Conservation (phyloP, 2,329 filamentous ascomycete genomes). For the Pestalotiopsis sp. region DNA sequence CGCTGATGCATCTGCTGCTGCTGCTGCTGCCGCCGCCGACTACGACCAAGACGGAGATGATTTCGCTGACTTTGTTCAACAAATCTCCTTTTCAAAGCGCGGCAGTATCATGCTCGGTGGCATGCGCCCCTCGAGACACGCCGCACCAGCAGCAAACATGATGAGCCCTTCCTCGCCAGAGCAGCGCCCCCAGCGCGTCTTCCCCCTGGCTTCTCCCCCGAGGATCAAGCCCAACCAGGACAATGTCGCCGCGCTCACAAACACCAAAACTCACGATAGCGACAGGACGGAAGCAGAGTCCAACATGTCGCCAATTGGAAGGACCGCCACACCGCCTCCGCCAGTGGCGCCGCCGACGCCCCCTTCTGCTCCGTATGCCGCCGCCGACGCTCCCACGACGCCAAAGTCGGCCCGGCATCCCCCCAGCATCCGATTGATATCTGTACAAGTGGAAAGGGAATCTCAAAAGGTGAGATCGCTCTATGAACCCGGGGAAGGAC, state of each 20-base stretch:
- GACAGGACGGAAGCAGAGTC: background rate
- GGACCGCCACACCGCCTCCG: background rate
- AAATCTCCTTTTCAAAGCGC: slow-evolving; percentile 63
- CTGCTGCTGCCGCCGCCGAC: no score
- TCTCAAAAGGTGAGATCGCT: slow-evolving; percentile 71
- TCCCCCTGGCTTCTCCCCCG: slow-evolving; percentile 27
- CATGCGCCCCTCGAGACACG: slow-evolving; percentile 34
- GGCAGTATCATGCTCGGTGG: slow-evolving; percentile 65
- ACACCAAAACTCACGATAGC: background rate
- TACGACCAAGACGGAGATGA: slow-evolving; percentile 56
- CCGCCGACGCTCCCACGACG: slow-evolving; percentile 6
- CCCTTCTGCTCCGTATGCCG: background rate
- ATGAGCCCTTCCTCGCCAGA: slow-evolving; percentile 20
- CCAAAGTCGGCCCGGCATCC: slow-evolving; percentile 23
- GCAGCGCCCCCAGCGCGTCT: slow-evolving; percentile 23
- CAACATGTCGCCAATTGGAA: background rate
- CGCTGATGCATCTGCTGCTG: slow-evolving; percentile 21
- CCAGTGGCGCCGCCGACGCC: slow-evolving; percentile 16
- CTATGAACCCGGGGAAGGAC: slow-evolving; percentile 59
- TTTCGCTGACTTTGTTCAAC: slow-evolving; percentile 58
- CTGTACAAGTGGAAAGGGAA: slow-evolving; percentile 61
- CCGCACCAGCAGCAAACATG: slow-evolving; percentile 23
- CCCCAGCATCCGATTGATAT: slow-evolving; percentile 56
- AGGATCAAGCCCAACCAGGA: slow-evolving; percentile 19
- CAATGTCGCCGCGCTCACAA: slow-evolving; percentile 14